Conservation (phyloP, 148 eudicot species). For the Drosera capensis region DNA sequence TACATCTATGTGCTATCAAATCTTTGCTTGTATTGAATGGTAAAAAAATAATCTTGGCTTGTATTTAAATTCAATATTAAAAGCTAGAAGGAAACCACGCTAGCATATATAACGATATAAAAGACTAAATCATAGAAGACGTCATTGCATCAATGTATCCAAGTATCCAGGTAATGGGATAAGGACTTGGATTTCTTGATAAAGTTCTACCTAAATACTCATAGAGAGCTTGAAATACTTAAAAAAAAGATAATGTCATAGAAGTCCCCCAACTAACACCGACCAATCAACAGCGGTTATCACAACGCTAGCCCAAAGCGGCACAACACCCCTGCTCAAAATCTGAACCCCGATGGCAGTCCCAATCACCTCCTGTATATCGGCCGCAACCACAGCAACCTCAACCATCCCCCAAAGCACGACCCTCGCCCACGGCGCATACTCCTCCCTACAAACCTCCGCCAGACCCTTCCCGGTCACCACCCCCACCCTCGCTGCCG, state of each 20-base stretch:
- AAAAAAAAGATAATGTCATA: background rate
- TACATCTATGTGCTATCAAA: too few relatives aligned
- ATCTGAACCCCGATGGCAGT: constrained; percentile 85
- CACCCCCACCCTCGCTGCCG: constrained; percentile 63
- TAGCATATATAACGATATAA: too few relatives aligned
- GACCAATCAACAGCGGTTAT: constrained; percentile 87
- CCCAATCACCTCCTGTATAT: constrained; percentile 95
- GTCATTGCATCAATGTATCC: too few relatives aligned
- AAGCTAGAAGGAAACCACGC: too few relatives aligned
- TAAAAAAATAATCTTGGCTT: too few relatives aligned
- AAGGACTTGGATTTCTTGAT: too few relatives aligned
- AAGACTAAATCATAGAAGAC: too few relatives aligned
- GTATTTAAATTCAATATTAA: too few relatives aligned
- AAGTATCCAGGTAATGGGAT: too few relatives aligned
- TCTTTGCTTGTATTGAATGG: too few relatives aligned
- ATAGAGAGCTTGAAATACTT: too few relatives aligned
- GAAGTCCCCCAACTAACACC: constrained; percentile 26
- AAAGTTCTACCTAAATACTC: background rate
- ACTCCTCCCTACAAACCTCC: constrained; percentile 74
- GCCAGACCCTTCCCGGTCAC: constrained; percentile 77
- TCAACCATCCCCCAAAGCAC: constrained; percentile 85
- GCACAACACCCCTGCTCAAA: constrained; percentile 55
- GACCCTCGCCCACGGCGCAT: constrained; percentile 53
- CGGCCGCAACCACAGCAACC: constrained; percentile 73
- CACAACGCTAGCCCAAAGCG: constrained; percentile 82